A percentile compares a stretch with the other conserved stretches of the same genome.
Evolutionary conservation across 495 filamentous ascomycete genomes (phyloP).

Genomic region (Cudoniella acicularis): DNA sequence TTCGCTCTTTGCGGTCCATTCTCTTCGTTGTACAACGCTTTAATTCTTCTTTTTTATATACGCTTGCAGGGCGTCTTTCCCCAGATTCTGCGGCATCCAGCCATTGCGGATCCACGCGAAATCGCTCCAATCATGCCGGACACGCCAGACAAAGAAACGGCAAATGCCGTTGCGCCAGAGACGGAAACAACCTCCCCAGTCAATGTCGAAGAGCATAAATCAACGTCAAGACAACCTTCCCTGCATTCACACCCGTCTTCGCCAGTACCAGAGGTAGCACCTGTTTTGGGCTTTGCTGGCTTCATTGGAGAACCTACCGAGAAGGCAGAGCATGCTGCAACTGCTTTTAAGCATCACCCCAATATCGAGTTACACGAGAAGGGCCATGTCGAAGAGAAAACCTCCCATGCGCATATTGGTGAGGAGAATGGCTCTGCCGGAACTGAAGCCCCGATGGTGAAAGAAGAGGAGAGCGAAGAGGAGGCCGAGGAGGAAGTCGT

Average conservation of each 20-base stretch:
- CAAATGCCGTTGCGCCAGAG: slow-evolving; percentile 15
- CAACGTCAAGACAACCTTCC: slow-evolving; percentile 13
- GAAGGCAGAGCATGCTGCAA: slow-evolving; percentile 13
- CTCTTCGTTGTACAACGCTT: neutral
- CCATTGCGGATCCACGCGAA: neutral
- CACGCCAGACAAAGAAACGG: slow-evolving; percentile 3
- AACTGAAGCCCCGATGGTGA: neutral
- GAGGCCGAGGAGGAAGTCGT: slow-evolving; percentile 16
- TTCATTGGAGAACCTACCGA: slow-evolving; percentile 7
- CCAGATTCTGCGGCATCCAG: neutral
- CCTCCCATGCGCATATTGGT: neutral
- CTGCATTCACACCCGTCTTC: slow-evolving; percentile 7
- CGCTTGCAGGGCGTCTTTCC: neutral
- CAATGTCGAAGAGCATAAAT: slow-evolving; percentile 16
- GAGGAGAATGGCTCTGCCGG: slow-evolving; percentile 5
- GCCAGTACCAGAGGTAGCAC: slow-evolving; percentile 5
- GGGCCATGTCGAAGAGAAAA: neutral
- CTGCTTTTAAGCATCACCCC: slow-evolving; percentile 8
- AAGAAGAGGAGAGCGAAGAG: neutral
- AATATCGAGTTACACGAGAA: neutral
- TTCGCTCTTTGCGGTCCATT: neutral
- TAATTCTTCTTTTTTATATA: neutral
- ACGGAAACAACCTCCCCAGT: neutral
- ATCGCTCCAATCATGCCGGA: neutral
- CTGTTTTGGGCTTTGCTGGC: slow-evolving; percentile 8